A percentile compares a stretch with the other conserved stretches of the same genome.
Evolutionary conservation across 805 yeast species (phyloP).

Genomic region (Wickerhamiella cacticola): DNA sequence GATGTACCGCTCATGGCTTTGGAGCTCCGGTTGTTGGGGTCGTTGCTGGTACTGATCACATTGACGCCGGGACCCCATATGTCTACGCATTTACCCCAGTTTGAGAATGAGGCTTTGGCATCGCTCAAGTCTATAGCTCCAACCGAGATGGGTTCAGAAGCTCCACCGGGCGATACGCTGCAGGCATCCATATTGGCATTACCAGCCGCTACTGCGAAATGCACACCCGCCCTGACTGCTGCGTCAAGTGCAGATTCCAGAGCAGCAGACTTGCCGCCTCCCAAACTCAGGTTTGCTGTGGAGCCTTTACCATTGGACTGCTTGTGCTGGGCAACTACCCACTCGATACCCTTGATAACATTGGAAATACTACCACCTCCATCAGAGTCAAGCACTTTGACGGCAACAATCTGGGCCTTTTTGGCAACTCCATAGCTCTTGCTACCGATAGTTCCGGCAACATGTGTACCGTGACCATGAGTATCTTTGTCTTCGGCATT

Average conservation of each 20-base stretch:
- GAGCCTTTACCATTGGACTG: not conserved
- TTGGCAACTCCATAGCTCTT: conserved; percentile 2
- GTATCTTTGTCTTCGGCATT: not conserved
- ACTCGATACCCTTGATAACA: not conserved
- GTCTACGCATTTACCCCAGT: not conserved
- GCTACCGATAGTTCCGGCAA: not conserved
- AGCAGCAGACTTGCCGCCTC: not conserved
- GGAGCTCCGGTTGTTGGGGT: not conserved
- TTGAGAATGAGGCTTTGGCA: not conserved
- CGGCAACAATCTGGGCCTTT: not conserved
- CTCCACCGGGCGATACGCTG: not conserved
- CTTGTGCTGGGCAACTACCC: not conserved
- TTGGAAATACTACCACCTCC: not conserved
- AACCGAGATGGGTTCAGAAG: not conserved
- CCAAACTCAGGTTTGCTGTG: not conserved
- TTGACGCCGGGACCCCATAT: not conserved
- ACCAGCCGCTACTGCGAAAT: conserved; percentile 1
- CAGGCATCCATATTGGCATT: conserved; percentile 1
- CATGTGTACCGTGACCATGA: conserved; percentile 3
- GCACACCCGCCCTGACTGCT: not conserved
- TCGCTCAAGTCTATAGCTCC: not conserved
- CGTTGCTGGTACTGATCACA: not conserved
- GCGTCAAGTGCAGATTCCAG: not conserved
- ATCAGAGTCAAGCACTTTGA: not conserved
- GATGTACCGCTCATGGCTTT: not conserved